Evolutionary conservation across 495 filamentous ascomycete species (phyloP).

Genomic region (Penicillium pancosmium): DNA sequence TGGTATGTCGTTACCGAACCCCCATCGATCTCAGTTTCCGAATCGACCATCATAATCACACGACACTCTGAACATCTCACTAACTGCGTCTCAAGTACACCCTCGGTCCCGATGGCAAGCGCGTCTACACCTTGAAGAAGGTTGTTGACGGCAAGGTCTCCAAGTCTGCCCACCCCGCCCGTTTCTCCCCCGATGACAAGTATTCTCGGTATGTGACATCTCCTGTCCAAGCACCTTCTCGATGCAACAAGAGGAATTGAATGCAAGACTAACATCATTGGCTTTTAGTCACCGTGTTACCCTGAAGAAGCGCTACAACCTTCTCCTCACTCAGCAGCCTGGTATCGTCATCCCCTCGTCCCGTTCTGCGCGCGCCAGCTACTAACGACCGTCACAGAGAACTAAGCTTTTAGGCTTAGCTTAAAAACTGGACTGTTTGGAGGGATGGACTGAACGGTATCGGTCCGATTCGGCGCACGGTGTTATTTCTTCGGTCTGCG

Average conservation of each 20-base stretch:
- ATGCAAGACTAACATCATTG: constrained; percentile 17
- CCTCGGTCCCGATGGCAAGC: constrained; percentile 73
- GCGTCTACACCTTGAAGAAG: constrained; percentile 74
- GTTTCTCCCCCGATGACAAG: constrained; percentile 97
- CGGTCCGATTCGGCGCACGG: constrained; percentile 46
- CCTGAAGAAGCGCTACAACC: constrained; percentile 86
- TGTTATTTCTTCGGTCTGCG: constrained; percentile 43
- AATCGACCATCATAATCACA: constrained; percentile 9
- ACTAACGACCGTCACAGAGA: constrained; percentile 31
- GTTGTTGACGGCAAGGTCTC: constrained; percentile 73
- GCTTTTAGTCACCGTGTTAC: constrained; percentile 77
- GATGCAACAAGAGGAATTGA: background rate
- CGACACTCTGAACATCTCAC: constrained; percentile 7
- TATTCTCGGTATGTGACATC: constrained; percentile 70
- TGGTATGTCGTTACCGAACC: constrained; percentile 36
- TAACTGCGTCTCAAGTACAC: constrained; percentile 61
- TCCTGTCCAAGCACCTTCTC: background rate
- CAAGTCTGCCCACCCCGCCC: constrained; percentile 92
- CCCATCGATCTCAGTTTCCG: constrained; percentile 4
- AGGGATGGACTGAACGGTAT: constrained; percentile 35
- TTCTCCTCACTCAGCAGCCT: constrained; percentile 83
- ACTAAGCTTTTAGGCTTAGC: background rate
- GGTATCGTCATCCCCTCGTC: constrained; percentile 24
- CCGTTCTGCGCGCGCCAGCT: background rate
- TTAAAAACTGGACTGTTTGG: constrained; percentile 5